phyloP scores from a whole-genome alignment of 2,329 filamentous ascomycete genomes.

The Xylaria sp. region DNA sequence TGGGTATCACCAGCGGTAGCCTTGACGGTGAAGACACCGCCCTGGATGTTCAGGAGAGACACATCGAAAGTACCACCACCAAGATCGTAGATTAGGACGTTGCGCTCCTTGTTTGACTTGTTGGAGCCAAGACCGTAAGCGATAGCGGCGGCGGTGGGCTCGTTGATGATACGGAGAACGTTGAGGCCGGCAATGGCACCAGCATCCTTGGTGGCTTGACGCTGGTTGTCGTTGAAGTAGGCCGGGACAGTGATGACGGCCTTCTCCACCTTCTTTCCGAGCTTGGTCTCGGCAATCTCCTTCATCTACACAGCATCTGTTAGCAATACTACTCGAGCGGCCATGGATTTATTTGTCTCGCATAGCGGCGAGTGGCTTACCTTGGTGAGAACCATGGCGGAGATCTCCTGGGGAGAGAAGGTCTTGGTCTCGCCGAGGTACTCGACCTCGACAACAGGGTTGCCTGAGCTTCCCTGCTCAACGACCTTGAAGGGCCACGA shows the following conservation, averaged over 20 bases:
- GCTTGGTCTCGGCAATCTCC: slow-evolving; percentile 97
- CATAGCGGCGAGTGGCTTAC: slow-evolving; percentile 60
- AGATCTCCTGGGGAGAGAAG: slow-evolving; percentile 99
- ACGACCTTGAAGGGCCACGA: slow-evolving; percentile 99
- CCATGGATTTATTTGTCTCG: not conserved
- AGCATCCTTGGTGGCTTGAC: slow-evolving; percentile 99
- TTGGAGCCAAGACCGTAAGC: slow-evolving; percentile 96
- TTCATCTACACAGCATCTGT: slow-evolving; percentile 77
- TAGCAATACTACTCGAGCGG: slow-evolving; percentile 27
- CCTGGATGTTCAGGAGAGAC: slow-evolving; percentile 97
- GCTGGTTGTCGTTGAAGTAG: slow-evolving; percentile 99
- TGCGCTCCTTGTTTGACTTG: slow-evolving; percentile 97
- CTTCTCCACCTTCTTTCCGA: slow-evolving; percentile 99
- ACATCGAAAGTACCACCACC: slow-evolving; percentile 99
- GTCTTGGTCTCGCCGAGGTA: slow-evolving; percentile 95
- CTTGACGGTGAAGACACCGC: slow-evolving; percentile 99
- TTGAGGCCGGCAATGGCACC: slow-evolving; percentile 97
- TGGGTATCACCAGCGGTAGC: slow-evolving; percentile 98
- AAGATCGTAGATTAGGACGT: slow-evolving; percentile 99
- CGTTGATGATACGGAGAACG: slow-evolving; percentile 99
- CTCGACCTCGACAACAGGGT: slow-evolving; percentile 92
- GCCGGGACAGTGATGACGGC: slow-evolving; percentile 98
- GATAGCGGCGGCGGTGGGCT: slow-evolving; percentile 97
- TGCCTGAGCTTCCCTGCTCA: slow-evolving; percentile 76
- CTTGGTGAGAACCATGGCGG: slow-evolving; percentile 98